phyloP scores from a whole-genome alignment of 2,329 filamentous ascomycete species.

The Epichloe scottii region DNA sequence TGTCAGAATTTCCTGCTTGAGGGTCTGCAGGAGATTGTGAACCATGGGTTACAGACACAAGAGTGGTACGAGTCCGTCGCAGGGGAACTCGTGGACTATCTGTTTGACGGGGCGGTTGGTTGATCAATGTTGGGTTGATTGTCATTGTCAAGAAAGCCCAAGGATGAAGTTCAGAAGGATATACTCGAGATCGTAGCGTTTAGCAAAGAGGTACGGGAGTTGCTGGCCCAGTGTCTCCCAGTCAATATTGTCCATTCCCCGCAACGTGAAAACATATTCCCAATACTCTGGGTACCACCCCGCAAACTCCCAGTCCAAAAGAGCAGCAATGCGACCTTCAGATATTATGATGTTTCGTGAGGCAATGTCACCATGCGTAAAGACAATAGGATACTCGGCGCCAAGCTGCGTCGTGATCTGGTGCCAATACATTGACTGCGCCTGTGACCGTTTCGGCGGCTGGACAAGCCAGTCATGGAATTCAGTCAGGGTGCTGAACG shows the following conservation, averaged over 20 bases:
- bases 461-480: constrained; percentile 15
- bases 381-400: constrained; percentile 9
- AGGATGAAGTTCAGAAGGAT: not conserved
- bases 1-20: not conserved
- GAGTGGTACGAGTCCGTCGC: not conserved
- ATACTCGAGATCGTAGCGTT: not conserved
- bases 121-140: not conserved
- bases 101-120: not conserved
- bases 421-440: constrained; percentile 11
- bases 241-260: constrained; percentile 9
- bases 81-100: not conserved
- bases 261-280: constrained; percentile 5
- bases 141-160: not conserved
- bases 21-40: not conserved
- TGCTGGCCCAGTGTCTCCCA: constrained; percentile 7
- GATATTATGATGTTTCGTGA: constrained; percentile 9
- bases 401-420: constrained; percentile 13
- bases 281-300: constrained; percentile 8
- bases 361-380: constrained; percentile 8
- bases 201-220: not conserved
- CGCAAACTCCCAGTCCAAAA: constrained; percentile 8
- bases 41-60: not conserved
- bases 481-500: constrained; percentile 9
- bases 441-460: constrained; percentile 7
- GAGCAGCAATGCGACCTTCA: constrained; percentile 3